Conservation (phyloP, 2,329 filamentous ascomycete species). For the Alternaria metachromatica region DNA sequence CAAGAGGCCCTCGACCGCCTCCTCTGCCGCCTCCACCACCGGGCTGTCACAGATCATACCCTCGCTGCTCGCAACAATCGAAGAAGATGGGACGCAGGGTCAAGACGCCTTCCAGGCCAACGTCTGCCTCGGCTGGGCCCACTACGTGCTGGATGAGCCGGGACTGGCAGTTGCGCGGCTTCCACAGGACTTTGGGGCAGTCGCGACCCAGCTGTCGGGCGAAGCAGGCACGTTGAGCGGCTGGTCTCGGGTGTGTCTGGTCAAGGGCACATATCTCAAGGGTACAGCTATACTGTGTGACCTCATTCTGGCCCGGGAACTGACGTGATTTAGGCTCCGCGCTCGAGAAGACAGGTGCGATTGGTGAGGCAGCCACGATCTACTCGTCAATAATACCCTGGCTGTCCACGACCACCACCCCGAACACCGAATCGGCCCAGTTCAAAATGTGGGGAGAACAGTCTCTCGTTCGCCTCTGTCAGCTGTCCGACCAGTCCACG, state of each 20-base stretch:
- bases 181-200: conserved; percentile 64
- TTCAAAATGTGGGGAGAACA: conserved; percentile 80
- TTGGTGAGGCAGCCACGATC: conserved; percentile 67
- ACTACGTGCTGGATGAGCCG: conserved; percentile 78
- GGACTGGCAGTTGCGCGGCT: conserved; percentile 65
- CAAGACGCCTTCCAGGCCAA: conserved; percentile 76
- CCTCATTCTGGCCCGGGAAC: background rate
- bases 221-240: conserved; percentile 59
- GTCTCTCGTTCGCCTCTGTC: conserved; percentile 75
- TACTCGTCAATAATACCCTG: conserved; percentile 72
- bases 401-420: conserved; percentile 63
- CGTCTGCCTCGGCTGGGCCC: conserved; percentile 83
- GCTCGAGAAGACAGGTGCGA: conserved; percentile 51
- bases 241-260: conserved; percentile 83
- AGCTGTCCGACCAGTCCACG: conserved; percentile 69
- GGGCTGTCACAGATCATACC: conserved; percentile 48
- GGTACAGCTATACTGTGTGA: conserved; percentile 55
- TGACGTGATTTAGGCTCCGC: conserved; percentile 50
- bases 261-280: conserved; percentile 80
- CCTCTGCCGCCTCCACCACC: conserved; percentile 43
- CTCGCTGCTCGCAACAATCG: conserved; percentile 48
- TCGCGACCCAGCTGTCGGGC: conserved; percentile 28
- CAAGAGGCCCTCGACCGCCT: conserved; percentile 52
- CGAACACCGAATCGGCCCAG: conserved; percentile 59
- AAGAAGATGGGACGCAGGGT: conserved; percentile 50